phyloP scores from a whole-genome alignment of 1,284 basidiomycete genomes.

The Fomitopsis palustris region DNA sequence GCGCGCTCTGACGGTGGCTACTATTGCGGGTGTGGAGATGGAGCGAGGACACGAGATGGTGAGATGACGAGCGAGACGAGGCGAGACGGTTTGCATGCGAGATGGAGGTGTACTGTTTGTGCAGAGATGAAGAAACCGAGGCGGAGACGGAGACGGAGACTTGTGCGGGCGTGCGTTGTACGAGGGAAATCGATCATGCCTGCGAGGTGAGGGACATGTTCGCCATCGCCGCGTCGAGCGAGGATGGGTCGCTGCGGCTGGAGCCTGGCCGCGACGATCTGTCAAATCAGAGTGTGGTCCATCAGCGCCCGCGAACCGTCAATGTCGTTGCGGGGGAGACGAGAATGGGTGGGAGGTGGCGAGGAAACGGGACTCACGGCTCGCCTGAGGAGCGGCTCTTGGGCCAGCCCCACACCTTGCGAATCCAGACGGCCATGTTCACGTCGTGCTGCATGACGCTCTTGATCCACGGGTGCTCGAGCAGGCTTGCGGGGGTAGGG shows the following conservation, averaged over 20 bases:
- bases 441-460: constrained; percentile 79
- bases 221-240: constrained; percentile 24
- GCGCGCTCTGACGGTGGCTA: not conserved
- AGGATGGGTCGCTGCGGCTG: constrained; percentile 31
- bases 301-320: not conserved
- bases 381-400: constrained; percentile 43
- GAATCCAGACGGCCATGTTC: constrained; percentile 89
- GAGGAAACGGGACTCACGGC: constrained; percentile 16
- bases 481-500: constrained; percentile 83
- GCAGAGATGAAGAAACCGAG: not conserved
- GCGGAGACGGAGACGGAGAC: not conserved
- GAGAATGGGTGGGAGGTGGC: not conserved
- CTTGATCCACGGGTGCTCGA: constrained; percentile 86
- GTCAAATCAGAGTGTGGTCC: constrained; percentile 1
- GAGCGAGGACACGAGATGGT: not conserved
- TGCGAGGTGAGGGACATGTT: constrained; percentile 17
- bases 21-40: not conserved
- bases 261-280: constrained; percentile 38
- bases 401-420: constrained; percentile 85
- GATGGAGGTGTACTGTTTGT: not conserved
- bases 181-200: constrained; percentile 1
- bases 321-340: not conserved
- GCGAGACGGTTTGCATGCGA: not conserved
- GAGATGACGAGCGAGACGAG: not conserved
- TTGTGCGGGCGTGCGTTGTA: constrained; percentile 7